Conservation (phyloP, 208 protist species). For the Acanthamoeba royreba region DNA sequence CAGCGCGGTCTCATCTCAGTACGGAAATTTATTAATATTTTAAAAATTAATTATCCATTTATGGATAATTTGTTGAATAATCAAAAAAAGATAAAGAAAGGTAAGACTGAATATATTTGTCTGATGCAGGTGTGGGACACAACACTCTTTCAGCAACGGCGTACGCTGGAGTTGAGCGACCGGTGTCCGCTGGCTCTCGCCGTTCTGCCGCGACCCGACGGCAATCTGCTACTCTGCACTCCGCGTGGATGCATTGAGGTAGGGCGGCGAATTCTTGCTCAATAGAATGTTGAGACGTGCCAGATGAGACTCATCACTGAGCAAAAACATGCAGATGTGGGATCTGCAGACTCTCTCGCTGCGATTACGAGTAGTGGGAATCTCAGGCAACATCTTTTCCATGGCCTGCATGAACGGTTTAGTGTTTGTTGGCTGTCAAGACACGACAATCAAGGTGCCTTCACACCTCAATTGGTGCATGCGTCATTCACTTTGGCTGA, state of each 20-base stretch:
- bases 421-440: background rate
- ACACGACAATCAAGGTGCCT: constrained; percentile 8
- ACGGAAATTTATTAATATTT: background rate
- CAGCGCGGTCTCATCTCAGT: background rate
- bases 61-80: background rate
- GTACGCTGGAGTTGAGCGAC: background rate
- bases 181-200: background rate
- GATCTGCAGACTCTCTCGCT: background rate
- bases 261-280: background rate
- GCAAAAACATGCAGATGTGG: background rate
- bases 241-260: background rate
- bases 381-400: background rate
- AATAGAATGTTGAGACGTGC: background rate
- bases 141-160: background rate
- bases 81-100: too few relatives aligned
- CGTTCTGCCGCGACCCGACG: background rate
- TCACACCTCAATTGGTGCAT: background rate
- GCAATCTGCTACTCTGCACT: background rate
- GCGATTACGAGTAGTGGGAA: background rate
- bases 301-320: background rate
- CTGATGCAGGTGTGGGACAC: background rate
- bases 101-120: background rate
- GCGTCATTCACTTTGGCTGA: background rate
- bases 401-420: background rate
- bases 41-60: background rate